Percentiles rank a stretch among this genome's conserved stretches.
phyloP scores from a whole-genome alignment of 1,284 basidiomycete species.

The Trametes polyzona region DNA sequence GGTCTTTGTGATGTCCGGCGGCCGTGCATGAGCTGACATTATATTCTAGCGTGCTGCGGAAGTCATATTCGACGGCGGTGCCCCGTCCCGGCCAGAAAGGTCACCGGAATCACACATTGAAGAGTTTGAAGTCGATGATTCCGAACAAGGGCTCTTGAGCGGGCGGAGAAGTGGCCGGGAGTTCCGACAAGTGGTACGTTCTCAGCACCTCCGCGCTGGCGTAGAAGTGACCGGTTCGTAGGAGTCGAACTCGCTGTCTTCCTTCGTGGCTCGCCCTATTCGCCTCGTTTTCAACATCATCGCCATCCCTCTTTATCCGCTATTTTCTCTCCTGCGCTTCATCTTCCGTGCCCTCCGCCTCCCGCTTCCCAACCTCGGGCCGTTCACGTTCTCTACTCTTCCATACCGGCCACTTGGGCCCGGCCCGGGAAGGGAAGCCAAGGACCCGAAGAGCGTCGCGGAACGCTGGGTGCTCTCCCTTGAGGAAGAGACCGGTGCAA shows the following conservation, averaged over 20 bases:
- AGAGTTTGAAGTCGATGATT: conserved; percentile 59
- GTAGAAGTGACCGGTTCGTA: neutral
- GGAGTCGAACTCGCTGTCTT: conserved; percentile 18
- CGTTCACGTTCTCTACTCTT: conserved; percentile 41
- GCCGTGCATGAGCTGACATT: conserved; percentile 1
- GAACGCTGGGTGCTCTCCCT: conserved; percentile 78
- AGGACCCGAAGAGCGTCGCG: conserved; percentile 48
- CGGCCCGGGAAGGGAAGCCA: conserved; percentile 41
- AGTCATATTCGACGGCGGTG: conserved; percentile 54
- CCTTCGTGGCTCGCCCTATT: conserved; percentile 29
- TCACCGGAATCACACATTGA: conserved; percentile 34
- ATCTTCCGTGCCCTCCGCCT: conserved; percentile 40
- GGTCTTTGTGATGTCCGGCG: neutral
- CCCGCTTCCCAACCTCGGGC: conserved; percentile 36
- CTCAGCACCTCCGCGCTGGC: neutral
- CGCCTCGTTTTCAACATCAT: conserved; percentile 36
- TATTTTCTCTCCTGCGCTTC: conserved; percentile 36
- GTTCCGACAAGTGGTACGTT: conserved; percentile 29
- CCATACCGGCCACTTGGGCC: conserved; percentile 46
- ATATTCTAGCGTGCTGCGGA: conserved; percentile 57
- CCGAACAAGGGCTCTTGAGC: conserved; percentile 42
- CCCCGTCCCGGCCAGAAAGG: conserved; percentile 27
- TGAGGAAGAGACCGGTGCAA: conserved; percentile 81
- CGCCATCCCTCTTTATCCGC: conserved; percentile 37
- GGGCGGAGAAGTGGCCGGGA: conserved; percentile 25